phyloP scores from a whole-genome alignment of 2,329 filamentous ascomycete species.

The Fonsecaea multimorphosa region DNA sequence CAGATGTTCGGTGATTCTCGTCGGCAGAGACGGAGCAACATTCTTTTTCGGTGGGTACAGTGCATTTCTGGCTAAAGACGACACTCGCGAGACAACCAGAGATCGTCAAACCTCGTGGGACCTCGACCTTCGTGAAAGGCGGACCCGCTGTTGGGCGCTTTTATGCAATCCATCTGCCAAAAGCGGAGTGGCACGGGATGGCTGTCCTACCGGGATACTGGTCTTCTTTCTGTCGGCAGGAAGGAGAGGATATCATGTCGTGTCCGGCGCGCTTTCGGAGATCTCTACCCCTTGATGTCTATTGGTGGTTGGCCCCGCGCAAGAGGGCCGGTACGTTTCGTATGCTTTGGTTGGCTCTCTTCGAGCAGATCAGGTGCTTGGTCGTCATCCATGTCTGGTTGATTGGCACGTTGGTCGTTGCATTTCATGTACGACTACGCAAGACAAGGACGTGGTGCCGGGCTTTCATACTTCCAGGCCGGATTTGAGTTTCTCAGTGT shows the following conservation, averaged over 20 bases:
- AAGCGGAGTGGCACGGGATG: neutral
- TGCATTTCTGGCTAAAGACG: conserved; percentile 7
- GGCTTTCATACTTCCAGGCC: neutral
- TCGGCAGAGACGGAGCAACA: neutral
- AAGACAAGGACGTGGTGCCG: neutral
- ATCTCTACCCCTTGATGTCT: neutral
- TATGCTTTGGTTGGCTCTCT: neutral
- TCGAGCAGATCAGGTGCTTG: neutral
- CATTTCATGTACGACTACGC: neutral
- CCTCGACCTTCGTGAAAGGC: neutral
- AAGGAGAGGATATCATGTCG: neutral
- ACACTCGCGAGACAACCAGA: neutral
- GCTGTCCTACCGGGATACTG: neutral
- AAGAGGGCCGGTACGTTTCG: neutral
- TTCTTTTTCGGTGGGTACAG: neutral
- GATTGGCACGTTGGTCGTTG: neutral
- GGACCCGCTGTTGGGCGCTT: neutral
- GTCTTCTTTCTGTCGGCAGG: neutral
- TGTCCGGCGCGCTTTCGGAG: neutral
- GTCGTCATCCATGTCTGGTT: neutral
- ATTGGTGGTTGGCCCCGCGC: neutral
- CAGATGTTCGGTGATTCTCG: neutral
- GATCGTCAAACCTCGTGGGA: conserved; percentile 4
- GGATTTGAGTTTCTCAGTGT: neutral
- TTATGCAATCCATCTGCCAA: neutral